Base-by-base conservation (phyloP, 805 yeast genomes). In the Zygotorulaspora sp. region DNA sequence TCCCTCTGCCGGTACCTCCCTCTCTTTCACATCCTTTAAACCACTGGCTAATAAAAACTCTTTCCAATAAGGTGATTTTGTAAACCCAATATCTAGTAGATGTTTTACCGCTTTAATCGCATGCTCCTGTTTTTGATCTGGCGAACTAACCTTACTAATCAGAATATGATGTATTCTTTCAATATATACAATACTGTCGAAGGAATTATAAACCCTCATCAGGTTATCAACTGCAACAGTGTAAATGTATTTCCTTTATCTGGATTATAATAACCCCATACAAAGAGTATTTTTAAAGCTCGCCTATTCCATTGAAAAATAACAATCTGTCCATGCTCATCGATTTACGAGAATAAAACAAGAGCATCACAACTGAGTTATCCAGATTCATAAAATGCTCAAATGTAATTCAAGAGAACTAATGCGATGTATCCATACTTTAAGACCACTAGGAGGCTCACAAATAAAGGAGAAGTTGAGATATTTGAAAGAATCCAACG, bases 101-200 rank as follows among this genome's bases (percentile, higher is more conserved):
- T 48, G 50, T 7, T 37, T 33, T 17, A 51, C 25, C 1, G 45
- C 53, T 12, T 36, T 25, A n/a, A 12, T 24, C 6, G 53, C 53
- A 36, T 40, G 35, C 12, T 34, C 9, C 18, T 32, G 35, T 28
- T 43, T 40, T 17, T 48, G 50, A 6, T 24, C 30, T 2, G 11
- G 6, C 5, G 45, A 21, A 2, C 43, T 45, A 16, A 23, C 8
- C 11, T 36, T 36, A n/a, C 23, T 17, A 3, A 36, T 22, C 2
- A 55, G 14, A n/a, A 44, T n/a, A 32, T 38, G 43, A 9, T 48
- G 35, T 3, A 43, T 32, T 16, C 55, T 46, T 34, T 53, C 57
- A 12, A 55, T 30, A 8, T 33, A 27, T 4, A 48, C 22, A 8
- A 51, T 48, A 18, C 45, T 47, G 16, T 35, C 20, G 12, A 38